phyloP scores from a whole-genome alignment of 345 rosid species.

The Melaleuca quinquenervia region DNA sequence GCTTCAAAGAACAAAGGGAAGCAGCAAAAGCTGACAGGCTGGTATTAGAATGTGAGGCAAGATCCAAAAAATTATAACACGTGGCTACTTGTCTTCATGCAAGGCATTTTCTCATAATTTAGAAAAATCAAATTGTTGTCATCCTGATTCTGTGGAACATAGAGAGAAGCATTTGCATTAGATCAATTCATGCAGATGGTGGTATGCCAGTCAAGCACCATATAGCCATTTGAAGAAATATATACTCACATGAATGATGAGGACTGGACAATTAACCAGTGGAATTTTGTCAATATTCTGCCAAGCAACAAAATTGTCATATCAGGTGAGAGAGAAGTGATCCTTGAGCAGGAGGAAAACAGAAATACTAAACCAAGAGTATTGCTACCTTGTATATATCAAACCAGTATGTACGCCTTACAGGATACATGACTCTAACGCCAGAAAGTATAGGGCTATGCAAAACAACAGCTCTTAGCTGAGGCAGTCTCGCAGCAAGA shows the following conservation, averaged over 20 bases:
- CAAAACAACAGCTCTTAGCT: slow-evolving; percentile 71
- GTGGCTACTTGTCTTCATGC: neutral
- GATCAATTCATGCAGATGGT: neutral
- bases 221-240: neutral
- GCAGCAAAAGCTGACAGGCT: neutral
- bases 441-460: slow-evolving; percentile 98
- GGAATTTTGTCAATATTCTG: slow-evolving; percentile 98
- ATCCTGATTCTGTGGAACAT: neutral
- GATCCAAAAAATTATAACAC: neutral
- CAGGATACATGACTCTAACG: slow-evolving; percentile 96
- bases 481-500: slow-evolving; percentile 74
- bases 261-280: slow-evolving; percentile 85
- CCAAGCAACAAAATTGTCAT: slow-evolving; percentile 6
- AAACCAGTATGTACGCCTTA: slow-evolving; percentile 93
- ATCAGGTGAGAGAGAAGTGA: neutral
- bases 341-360: neutral
- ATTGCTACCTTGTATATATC: slow-evolving; percentile 82
- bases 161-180: neutral
- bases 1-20: neutral
- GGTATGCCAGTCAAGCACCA: neutral
- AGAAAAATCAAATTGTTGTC: neutral
- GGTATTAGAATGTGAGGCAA: neutral
- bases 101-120: neutral
- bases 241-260: slow-evolving; percentile 83
- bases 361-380: neutral